Evolutionary conservation across 164 flowering plant genomes (phyloP).

Genomic region (Kalanchoe fedtschenkoi): DNA sequence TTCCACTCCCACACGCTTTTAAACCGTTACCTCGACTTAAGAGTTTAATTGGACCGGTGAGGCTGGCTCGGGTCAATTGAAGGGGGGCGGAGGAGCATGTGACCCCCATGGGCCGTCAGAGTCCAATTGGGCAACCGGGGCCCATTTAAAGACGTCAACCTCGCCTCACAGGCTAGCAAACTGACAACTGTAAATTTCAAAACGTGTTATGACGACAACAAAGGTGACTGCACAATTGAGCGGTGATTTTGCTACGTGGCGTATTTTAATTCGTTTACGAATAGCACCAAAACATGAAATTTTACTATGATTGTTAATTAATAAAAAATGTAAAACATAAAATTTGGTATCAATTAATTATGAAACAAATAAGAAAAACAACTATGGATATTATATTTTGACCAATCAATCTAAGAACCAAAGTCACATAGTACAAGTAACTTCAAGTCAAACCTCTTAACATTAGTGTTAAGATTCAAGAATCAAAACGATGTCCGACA

Average conservation of each 20-base stretch:
- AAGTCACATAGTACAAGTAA: too few relatives aligned
- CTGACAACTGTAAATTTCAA: background rate
- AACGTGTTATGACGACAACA: background rate
- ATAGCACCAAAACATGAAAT: too few relatives aligned
- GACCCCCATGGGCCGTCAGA: conserved; percentile 1
- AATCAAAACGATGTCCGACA: too few relatives aligned
- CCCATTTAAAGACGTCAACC: background rate
- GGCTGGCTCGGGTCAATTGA: background rate
- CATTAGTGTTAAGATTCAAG: too few relatives aligned
- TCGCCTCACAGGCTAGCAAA: background rate
- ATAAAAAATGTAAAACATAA: background rate
- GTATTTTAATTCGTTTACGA: background rate
- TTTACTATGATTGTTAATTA: too few relatives aligned
- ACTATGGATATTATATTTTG: too few relatives aligned
- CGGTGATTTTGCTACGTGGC: background rate
- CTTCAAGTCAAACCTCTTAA: too few relatives aligned
- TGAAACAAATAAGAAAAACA: too few relatives aligned
- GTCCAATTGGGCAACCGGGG: conserved; percentile 1
- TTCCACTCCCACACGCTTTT: too few relatives aligned
- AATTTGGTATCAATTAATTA: too few relatives aligned
- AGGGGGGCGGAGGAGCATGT: background rate
- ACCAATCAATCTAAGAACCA: too few relatives aligned
- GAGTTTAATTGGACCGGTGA: background rate
- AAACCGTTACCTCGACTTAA: background rate
- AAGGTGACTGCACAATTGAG: background rate